Evolutionary conservation across 768 basidiomycete species (phyloP), one percentile per base, ranked within the genome.

Genomic region (Austroboletus eburneus): DNA sequence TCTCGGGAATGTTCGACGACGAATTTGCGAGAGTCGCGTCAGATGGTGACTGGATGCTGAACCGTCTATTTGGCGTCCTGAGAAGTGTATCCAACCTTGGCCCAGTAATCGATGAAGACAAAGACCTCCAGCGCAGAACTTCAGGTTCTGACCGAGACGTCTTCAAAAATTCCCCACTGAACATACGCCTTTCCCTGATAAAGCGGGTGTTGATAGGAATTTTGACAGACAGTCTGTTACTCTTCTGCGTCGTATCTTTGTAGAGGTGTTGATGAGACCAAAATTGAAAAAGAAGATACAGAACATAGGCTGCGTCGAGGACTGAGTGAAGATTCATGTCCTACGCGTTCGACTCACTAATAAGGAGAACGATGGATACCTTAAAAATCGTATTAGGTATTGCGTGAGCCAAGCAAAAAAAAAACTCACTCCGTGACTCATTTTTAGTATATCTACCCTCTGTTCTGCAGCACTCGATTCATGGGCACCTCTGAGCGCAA

Each of bases 181-280:
- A 48, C 27, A 56, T 53, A 17, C 59, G 61, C 21, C 45, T 59
- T 20, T 58, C 52, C 10, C 61, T 42, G 23, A 66, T 51, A 35
- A 66, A 59, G 22, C 59, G 66, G 21, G 62, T 38, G 39, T 61
- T 49, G 24, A 62, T 59, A 21, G 62, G 59, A 44, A 69, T 51
- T 58, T 65, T 61, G 43, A 68, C 59, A 16, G 71, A 62, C 2
- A 71, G 45, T 32, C 61, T 68, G 32, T 64, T 57, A 45, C 75
- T 78, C 51, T 71, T 73, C 52, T 72, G 72, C 57, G 75, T 70
- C 12, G 62, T 58, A 37, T 75, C 77, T 16, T 69, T 65, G 61
- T 79, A 82, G 27, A 81, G 63, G 51, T 78, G 67, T 46, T 67
- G 68, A 58, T 80, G 79, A 4, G 78, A 78, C 70, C 73, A 78